phyloP scores from a whole-genome alignment of 78 protist species.

The Planoprotostelium fungivorum region DNA sequence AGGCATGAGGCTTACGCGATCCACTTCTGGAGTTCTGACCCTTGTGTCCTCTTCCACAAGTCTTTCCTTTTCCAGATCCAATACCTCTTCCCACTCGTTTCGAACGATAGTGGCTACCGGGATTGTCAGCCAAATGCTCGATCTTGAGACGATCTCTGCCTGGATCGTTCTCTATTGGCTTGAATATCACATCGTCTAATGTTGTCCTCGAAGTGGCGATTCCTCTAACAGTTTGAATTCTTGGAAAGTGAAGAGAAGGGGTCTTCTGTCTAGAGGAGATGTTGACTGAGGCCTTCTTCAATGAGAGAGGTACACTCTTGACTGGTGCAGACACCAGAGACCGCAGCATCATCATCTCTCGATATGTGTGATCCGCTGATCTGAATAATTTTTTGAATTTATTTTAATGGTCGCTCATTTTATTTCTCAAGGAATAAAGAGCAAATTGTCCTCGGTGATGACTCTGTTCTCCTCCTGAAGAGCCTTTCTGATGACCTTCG shows the following conservation, averaged over 20 bases:
- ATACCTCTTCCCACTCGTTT: constrained; percentile 71
- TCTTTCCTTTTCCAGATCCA: constrained; percentile 77
- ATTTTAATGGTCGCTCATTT: not conserved
- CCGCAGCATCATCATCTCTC: no score
- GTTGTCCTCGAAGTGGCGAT: not conserved
- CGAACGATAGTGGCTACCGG: not conserved
- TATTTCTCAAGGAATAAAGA: not conserved
- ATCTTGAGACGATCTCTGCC: not conserved
- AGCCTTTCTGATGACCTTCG: constrained; percentile 10
- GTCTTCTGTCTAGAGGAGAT: no score
- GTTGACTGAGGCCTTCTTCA: no score
- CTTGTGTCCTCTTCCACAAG: constrained; percentile 71
- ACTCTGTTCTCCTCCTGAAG: not conserved
- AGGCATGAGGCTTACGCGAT: constrained; percentile 27
- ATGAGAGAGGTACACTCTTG: no score
- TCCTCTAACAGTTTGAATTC: no score
- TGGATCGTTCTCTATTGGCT: not conserved
- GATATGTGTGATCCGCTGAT: no score
- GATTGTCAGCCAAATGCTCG: not conserved
- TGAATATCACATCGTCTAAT: not conserved
- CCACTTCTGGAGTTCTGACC: constrained; percentile 78
- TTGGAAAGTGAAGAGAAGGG: no score
- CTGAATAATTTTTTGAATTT: no score
- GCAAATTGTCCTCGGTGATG: not conserved
- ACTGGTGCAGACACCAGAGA: no score